phyloP scores from a whole-genome alignment of 164 flowering plant genomes.

The Echeveria elegans region DNA sequence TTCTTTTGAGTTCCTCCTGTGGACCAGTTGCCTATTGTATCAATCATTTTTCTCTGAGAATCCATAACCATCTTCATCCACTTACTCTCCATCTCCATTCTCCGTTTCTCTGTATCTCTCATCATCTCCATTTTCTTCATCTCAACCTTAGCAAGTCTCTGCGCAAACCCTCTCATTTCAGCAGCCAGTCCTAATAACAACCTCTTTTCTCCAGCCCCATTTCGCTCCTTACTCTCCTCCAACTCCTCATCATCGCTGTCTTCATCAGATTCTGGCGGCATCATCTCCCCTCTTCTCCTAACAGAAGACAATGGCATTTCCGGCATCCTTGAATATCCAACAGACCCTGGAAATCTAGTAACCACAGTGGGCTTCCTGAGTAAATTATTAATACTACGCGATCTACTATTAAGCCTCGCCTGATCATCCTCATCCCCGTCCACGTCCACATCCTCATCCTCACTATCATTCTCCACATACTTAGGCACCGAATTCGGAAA shows the following conservation, averaged over 20 bases:
- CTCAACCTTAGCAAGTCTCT: conserved; percentile 61
- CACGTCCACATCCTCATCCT: neutral
- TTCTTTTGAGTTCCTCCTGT: conserved; percentile 29
- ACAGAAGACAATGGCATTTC: neutral
- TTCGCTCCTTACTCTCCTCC: conserved; percentile 14
- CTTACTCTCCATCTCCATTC: conserved; percentile 80
- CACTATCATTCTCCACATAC: neutral
- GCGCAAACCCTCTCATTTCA: conserved; percentile 49
- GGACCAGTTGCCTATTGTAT: conserved; percentile 30
- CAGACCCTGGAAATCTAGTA: conserved; percentile 9
- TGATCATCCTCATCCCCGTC: neutral
- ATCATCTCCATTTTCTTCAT: conserved; percentile 72
- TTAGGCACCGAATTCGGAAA: neutral
- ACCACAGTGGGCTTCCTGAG: conserved; percentile 19
- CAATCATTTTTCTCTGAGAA: conserved; percentile 49
- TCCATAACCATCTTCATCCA: conserved; percentile 57
- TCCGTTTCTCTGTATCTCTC: conserved; percentile 50
- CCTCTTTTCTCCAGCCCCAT: conserved; percentile 11
- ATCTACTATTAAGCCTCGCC: conserved; percentile 16
- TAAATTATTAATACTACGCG: conserved; percentile 39
- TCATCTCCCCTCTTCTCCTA: conserved; percentile 6
- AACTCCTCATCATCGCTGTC: conserved; percentile 14
- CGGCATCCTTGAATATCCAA: neutral
- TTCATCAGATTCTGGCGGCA: conserved; percentile 4
- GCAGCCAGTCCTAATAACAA: conserved; percentile 36